Conservation (phyloP, 352 stramenopile genomes). For the Globisporangium parvum region DNA sequence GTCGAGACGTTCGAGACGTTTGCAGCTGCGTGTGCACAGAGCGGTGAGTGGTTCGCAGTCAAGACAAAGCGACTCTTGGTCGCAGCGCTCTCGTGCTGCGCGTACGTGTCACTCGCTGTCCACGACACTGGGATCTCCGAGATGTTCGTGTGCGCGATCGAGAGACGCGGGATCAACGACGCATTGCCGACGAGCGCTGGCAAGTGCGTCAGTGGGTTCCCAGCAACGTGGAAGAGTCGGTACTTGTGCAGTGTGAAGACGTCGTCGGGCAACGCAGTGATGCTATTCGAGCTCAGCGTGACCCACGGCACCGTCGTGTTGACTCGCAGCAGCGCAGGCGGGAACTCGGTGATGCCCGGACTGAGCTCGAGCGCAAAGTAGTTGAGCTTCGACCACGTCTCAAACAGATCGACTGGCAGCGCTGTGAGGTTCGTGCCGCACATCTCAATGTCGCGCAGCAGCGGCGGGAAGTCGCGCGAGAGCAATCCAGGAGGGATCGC, state of each 20-base stretch:
- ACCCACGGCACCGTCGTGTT: not conserved
- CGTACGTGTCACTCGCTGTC: not conserved
- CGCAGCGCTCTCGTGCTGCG: not conserved
- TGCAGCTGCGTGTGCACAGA: not conserved
- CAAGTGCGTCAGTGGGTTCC: constrained; percentile 8
- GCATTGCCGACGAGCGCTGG: not conserved
- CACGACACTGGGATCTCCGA: not conserved
- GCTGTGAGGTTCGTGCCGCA: constrained; percentile 14
- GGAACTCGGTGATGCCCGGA: constrained; percentile 7
- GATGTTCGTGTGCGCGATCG: not conserved
- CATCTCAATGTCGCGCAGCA: constrained; percentile 7
- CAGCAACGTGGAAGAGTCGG: constrained; percentile 3
- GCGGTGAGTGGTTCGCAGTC: not conserved
- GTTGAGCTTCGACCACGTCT: constrained; percentile 2
- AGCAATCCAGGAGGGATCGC: constrained; percentile 7
- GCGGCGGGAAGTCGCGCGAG: constrained; percentile 1
- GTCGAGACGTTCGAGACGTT: not conserved
- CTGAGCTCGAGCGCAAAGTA: constrained; percentile 11
- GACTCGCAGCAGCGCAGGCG: not conserved
- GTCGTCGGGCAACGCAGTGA: not conserved
- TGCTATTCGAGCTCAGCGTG: not conserved
- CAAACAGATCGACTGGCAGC: constrained; percentile 9
- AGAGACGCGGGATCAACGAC: not conserved
- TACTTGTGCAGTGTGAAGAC: constrained; percentile 1
- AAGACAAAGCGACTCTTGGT: not conserved